Conservation (phyloP, 177 flowering plant species). For the Tripterygium wilfordii region DNA sequence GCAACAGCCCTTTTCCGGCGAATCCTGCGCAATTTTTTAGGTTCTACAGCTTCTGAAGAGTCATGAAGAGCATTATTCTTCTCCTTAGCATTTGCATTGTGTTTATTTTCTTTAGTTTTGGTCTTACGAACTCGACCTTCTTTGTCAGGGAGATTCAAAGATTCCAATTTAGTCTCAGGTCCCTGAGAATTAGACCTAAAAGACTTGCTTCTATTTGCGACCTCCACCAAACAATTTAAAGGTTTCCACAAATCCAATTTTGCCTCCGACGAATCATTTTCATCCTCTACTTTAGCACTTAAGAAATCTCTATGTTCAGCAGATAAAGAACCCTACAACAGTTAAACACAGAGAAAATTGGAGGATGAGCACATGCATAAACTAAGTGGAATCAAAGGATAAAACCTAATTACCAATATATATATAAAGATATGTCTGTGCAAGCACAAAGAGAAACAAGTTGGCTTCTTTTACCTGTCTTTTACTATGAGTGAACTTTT, state of each 20-base stretch:
- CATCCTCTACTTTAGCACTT: conserved; percentile 37
- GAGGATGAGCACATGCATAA: too few relatives aligned
- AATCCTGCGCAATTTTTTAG: conserved; percentile 38
- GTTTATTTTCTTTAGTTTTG: conserved; percentile 41
- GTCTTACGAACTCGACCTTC: conserved; percentile 34
- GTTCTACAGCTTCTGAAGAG: conserved; percentile 38
- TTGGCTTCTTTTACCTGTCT: conserved; percentile 54
- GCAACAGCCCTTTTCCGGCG: conserved; percentile 44
- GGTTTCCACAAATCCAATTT: conserved; percentile 88
- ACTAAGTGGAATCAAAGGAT: too few relatives aligned
- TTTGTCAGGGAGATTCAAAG: conserved; percentile 16
- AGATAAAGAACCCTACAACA: conserved; percentile 49
- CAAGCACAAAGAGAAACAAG: too few relatives aligned
- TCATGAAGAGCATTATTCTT: conserved; percentile 20
- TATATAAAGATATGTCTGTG: too few relatives aligned
- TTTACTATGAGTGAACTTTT: conserved; percentile 42
- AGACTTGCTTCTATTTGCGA: conserved; percentile 72
- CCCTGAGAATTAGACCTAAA: conserved; percentile 48
- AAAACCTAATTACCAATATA: too few relatives aligned
- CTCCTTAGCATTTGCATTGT: conserved; percentile 44
- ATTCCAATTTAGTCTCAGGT: conserved; percentile 40
- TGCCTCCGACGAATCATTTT: conserved; percentile 40
- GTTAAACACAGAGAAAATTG: too few relatives aligned
- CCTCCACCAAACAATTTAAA: conserved; percentile 78
- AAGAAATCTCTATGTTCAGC: conserved; percentile 38